Evolutionary conservation across 345 rosid genomes (phyloP), one percentile per base, ranked within the genome.

Genomic region (Passiflora organensis): DNA sequence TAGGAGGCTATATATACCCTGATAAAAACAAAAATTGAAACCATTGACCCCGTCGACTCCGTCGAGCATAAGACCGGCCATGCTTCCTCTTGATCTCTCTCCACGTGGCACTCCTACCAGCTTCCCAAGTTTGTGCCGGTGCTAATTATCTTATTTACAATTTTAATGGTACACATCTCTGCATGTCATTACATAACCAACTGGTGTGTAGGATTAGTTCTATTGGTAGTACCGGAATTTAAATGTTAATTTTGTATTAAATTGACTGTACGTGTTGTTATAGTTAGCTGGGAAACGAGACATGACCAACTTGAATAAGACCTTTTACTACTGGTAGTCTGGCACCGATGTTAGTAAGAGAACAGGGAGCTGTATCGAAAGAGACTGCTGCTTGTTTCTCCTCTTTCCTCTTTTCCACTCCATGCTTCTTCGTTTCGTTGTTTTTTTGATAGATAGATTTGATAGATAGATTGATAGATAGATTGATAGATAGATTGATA

Each of bases 351-450:
- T 52, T 32, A 51, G 60, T 14, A 48, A 52, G 64, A 25, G 13
- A 62, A 72, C 64, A n/a, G 69, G 64, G 64, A 69, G 82, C 86
- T 89, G 91, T 78, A 70, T 24, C 65, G 90, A 86, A 59, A 84
- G 78, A 78, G 86, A 78, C 84, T 53, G 45, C 43, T 66, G 64
- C 67, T 73, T 59, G 0, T 71, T 55, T 59, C 32, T 44, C 65
- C 55, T 8, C 34, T 28, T 8, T 28, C 34, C 34, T 28, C 47
- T 5, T 17, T 17, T 46, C 24, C 6, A 19, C 36, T 50, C 53
- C 53, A 22, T 15, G 34, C 53, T n/a, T n/a, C n/a, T n/a, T n/a
- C n/a, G n/a, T n/a, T n/a, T n/a, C n/a, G n/a, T n/a, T n/a, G n/a
- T n/a, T n/a, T n/a, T n/a, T n/a, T n/a, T n/a, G n/a, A n/a, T n/a